Percentiles rank a stretch among this genome's conserved stretches.
phyloP scores from a whole-genome alignment of 768 basidiomycete species.

The Boletus vinaceobasis region DNA sequence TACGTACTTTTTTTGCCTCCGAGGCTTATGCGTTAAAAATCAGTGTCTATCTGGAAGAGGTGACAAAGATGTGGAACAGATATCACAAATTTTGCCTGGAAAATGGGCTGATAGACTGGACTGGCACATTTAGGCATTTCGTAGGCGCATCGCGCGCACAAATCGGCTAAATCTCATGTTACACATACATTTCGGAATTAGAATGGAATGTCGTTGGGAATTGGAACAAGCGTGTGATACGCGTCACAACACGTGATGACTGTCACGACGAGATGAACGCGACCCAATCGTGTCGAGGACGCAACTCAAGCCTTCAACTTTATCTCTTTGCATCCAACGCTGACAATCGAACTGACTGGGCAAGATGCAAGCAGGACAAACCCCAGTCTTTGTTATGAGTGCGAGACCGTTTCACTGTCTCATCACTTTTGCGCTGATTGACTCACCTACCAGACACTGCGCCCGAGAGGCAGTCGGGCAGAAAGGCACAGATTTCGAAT shows the following conservation, averaged over 20 bases:
- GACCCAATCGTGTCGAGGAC: too few relatives aligned
- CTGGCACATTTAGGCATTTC: background rate
- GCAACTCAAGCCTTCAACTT: background rate
- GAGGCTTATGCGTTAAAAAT: background rate
- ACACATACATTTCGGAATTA: background rate
- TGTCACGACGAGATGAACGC: constrained; percentile 1
- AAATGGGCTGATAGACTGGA: background rate
- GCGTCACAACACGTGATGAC: background rate
- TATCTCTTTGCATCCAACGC: constrained; percentile 4
- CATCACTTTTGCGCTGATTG: background rate
- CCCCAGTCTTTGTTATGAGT: constrained; percentile 87
- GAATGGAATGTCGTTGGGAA: background rate
- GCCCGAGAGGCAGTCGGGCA: constrained; percentile 89
- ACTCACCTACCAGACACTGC: constrained; percentile 63
- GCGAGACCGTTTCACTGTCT: constrained; percentile 16
- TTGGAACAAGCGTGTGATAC: background rate
- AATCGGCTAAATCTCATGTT: background rate
- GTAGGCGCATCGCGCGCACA: background rate
- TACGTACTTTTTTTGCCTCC: background rate
- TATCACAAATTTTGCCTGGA: background rate
- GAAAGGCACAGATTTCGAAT: constrained; percentile 95
- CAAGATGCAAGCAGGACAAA: constrained; percentile 45
- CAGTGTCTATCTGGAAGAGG: background rate
- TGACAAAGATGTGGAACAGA: background rate
- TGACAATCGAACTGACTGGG: background rate